Percentiles rank a stretch among this genome's conserved stretches.
These are phyloP conservation scores for Ceratocystis destructans DNA, from an alignment of 2,329 filamentous ascomycete species.

Conservation along the genomic window DNA sequence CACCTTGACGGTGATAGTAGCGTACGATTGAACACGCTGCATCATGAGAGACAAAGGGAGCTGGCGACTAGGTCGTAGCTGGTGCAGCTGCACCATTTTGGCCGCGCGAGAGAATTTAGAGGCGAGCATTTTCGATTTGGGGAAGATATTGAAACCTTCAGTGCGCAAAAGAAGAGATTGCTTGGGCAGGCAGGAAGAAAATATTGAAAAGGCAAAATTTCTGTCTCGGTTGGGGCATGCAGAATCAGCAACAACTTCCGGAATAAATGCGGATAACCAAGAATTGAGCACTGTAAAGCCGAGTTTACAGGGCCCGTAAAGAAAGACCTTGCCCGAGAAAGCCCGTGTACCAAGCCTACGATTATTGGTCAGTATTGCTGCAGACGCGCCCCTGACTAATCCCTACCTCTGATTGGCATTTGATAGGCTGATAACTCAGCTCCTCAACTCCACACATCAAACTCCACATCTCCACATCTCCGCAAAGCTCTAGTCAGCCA, in stretches of 20 bases:
- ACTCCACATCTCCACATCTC: constrained; percentile 8
- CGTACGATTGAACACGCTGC: constrained; percentile 48
- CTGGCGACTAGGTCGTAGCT: constrained; percentile 24
- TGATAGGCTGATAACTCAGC: constrained; percentile 2
- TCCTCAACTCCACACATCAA: constrained; percentile 8
- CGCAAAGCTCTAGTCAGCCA: background rate
- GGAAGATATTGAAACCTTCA: background rate
- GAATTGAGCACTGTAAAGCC: background rate
- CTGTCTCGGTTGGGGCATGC: constrained; percentile 12
- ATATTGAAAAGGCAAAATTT: constrained; percentile 9
- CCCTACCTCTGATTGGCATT: constrained; percentile 15
- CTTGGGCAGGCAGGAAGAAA: background rate
- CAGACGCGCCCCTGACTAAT: constrained; percentile 15
- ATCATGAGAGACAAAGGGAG: constrained; percentile 37
- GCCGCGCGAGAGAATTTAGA: constrained; percentile 32
- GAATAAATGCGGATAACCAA: constrained; percentile 7
- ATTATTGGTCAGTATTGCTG: constrained; percentile 15
- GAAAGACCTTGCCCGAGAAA: constrained; percentile 14
- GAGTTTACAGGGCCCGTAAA: background rate
- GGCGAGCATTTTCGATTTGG: constrained; percentile 29
- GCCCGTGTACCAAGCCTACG: constrained; percentile 10
- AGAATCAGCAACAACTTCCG: constrained; percentile 10
- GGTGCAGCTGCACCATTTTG: constrained; percentile 33
- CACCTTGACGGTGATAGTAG: constrained; percentile 80
- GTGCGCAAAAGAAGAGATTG: background rate